Evolutionary conservation across 805 yeast genomes (phyloP).

Genomic region (Jamesozyma spencerorum): DNA sequence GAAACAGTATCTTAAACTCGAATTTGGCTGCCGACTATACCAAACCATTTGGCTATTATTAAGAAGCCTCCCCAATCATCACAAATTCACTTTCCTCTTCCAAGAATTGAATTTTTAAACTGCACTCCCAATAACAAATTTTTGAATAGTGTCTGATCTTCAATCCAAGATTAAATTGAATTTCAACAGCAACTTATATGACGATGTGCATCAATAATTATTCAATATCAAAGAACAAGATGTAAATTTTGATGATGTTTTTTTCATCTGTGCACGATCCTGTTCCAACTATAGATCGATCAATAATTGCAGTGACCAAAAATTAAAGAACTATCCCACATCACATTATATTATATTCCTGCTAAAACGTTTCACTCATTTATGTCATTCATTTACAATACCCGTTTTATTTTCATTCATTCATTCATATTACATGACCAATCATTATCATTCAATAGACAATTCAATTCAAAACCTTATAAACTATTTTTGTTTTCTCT

Average conservation of each 20-base stretch:
- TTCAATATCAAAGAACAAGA: too few relatives aligned
- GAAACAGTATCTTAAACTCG: background rate
- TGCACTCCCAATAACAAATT: too few relatives aligned
- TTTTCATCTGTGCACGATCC: too few relatives aligned
- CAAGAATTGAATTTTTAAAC: too few relatives aligned
- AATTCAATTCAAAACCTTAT: background rate
- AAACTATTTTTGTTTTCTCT: background rate
- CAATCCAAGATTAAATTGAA: too few relatives aligned
- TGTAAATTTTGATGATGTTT: too few relatives aligned
- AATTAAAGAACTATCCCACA: background rate
- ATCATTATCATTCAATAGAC: background rate
- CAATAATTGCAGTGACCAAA: background rate
- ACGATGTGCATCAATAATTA: too few relatives aligned
- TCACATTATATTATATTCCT: constrained; percentile 2
- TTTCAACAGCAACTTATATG: too few relatives aligned
- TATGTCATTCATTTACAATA: constrained; percentile 2
- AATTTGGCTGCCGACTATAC: background rate
- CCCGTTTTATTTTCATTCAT: constrained; percentile 4
- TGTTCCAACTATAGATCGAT: background rate
- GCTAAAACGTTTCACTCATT: constrained; percentile 3
- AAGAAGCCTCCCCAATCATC: too few relatives aligned
- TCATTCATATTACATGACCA: constrained; percentile 4
- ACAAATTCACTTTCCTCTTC: background rate
- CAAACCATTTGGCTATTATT: constrained; percentile 3
- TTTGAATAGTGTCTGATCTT: too few relatives aligned